These are phyloP conservation scores for Sugiyamaella qingdaonensis DNA, from an alignment of 805 yeast species.

Conservation along the genomic window DNA sequence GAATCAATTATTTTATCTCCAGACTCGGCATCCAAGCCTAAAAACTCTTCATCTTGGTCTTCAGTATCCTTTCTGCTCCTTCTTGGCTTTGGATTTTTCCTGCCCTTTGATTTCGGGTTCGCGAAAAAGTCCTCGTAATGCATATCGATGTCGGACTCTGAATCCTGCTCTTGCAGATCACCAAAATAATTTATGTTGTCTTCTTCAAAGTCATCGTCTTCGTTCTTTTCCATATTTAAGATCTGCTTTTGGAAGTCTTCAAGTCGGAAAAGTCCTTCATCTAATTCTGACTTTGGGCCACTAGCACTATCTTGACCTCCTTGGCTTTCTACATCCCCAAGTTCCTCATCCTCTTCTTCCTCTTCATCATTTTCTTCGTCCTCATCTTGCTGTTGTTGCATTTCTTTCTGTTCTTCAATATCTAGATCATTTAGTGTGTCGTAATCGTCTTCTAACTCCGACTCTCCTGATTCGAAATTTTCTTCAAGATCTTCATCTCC, in stretches of 20 bases:
- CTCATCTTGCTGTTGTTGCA: constrained; percentile 32
- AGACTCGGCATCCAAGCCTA: constrained; percentile 24
- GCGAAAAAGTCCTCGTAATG: constrained; percentile 39
- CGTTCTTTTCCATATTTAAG: constrained; percentile 53
- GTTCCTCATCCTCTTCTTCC: constrained; percentile 25
- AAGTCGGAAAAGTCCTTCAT: constrained; percentile 79
- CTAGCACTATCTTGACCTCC: constrained; percentile 28
- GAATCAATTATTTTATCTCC: constrained; percentile 26
- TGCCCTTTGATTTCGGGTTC: constrained; percentile 27
- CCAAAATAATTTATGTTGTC: constrained; percentile 46
- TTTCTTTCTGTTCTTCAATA: constrained; percentile 28
- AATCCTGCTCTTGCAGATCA: constrained; percentile 40
- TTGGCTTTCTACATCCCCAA: constrained; percentile 26
- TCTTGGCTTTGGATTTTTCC: constrained; percentile 9
- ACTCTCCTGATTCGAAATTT: constrained; percentile 29
- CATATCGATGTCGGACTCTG: constrained; percentile 39
- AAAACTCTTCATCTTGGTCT: constrained; percentile 22
- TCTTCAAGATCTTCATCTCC: constrained; percentile 26
- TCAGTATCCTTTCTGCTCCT: constrained; percentile 1
- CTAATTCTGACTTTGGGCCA: constrained; percentile 42
- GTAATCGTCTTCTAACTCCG: constrained; percentile 26
- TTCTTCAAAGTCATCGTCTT: constrained; percentile 43
- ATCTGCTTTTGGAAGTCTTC: constrained; percentile 78
- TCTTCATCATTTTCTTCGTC: constrained; percentile 25
- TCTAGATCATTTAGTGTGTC: constrained; percentile 27